phyloP scores from a whole-genome alignment of 169 alveolate genomes.

The Plasmodium gallinaceum region DNA sequence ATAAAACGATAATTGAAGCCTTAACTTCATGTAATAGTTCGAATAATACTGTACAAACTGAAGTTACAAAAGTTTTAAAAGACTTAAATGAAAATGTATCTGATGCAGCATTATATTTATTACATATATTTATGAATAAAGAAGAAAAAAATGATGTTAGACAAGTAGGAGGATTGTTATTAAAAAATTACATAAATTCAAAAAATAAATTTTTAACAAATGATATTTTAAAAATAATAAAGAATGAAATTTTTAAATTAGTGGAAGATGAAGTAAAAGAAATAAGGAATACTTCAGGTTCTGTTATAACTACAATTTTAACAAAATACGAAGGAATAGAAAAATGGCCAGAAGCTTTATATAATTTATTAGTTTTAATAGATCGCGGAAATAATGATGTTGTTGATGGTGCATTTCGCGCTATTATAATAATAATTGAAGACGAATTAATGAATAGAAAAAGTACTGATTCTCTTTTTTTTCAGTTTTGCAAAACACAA shows the following conservation, averaged over 20 bases:
- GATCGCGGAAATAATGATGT: constrained; percentile 83
- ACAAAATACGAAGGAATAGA: constrained; percentile 82
- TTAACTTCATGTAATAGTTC: constrained; percentile 55
- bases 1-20: constrained; percentile 48
- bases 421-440: constrained; percentile 81
- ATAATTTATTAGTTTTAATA: constrained; percentile 78
- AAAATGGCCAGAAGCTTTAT: constrained; percentile 82
- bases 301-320: constrained; percentile 83
- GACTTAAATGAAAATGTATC: constrained; percentile 76
- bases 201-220: constrained; percentile 72
- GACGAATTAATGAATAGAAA: constrained; percentile 80
- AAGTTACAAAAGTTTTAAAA: constrained; percentile 67
- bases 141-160: constrained; percentile 82
- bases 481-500: constrained; percentile 77
- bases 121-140: constrained; percentile 65
- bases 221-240: constrained; percentile 74
- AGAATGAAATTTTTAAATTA: constrained; percentile 53
- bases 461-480: constrained; percentile 78
- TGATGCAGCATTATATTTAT: constrained; percentile 66
- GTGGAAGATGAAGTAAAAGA: constrained; percentile 78
- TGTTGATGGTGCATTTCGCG: constrained; percentile 84
- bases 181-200: constrained; percentile 81
- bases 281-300: constrained; percentile 86
- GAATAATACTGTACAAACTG: constrained; percentile 64
- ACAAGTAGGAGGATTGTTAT: constrained; percentile 86